Evolutionary conservation across 2,329 filamentous ascomycete genomes (phyloP), one percentile per base, ranked within the genome.

Genomic region (Uncinocarpus reesii): DNA sequence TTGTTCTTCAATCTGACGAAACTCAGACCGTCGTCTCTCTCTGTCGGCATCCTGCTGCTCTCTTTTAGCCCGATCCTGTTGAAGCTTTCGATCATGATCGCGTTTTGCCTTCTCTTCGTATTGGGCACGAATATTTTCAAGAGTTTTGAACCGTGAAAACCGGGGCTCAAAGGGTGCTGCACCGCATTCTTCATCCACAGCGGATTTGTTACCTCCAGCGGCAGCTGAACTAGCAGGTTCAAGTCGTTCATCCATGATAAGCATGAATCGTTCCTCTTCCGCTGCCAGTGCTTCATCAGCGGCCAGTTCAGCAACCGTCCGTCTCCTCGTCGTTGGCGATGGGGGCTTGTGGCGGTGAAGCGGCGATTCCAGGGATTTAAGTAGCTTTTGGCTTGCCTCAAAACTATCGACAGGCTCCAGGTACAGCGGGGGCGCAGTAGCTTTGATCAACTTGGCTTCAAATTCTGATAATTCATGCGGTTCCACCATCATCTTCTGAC

Each of bases 251-350:
- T 98, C 92, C 67, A 89, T 80, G 18, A 86, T 82, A 43, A 96
- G 81, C 87, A 98, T 92, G 56, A 87, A 93, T 40, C 87, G 79
- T 66, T 98, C 89, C 55, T 87, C 81, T 51, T 88, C 86, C 18
- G 89, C 90, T 0, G 88, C 87, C 51, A 87, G 76, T 1, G 92
- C 90, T 67, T 98, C 89, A 60, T 98, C 92, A 6, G 90, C 90
- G 7, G 87, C 92, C 71, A 96, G 80, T 62, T 98, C 90, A 7
- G 92, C 92, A 15, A 93, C 83, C 0, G 92, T 98, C 53, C 90
- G 81, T 73, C 98, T 96, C 49, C 92, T 77, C 6, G 82, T 83
- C 73, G 95, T 95, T 2, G 88, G 88, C 52, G 84, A 78, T 0
- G 92, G 90, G 7, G 87, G 82, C 36, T 79, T 73, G 42, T 83